Evolutionary conservation across 1,284 basidiomycete species (phyloP), one percentile per base, ranked within the genome.

Genomic region (Sanghuangporus sanghuang): DNA sequence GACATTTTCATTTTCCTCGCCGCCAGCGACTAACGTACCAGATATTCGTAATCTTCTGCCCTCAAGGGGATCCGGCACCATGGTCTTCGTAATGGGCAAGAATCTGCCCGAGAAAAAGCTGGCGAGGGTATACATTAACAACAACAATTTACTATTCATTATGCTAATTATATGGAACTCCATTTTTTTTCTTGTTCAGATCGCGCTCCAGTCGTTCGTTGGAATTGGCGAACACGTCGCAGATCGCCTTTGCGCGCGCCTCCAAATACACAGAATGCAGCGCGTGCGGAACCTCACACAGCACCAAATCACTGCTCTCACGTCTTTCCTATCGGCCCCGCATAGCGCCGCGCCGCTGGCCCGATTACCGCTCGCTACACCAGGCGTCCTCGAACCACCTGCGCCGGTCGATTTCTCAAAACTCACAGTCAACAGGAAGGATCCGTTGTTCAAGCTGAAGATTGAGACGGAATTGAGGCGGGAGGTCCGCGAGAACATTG

Each of bases 291-390:
- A 92, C 71, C 79, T 96, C 32, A 86, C 89, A 11, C 86, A 92
- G 32, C 78, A 83, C 35, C 94, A 96, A 80, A 80, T 94, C 63
- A 95, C 92, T 14, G 81, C 87, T 42, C 82, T 96, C 16, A 89
- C 93, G 9, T 92, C 95, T 11, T 94, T 95, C 75, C 85, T 96
- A 12, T 94, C 93, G 0, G 92, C 93, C 0, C 94, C 94, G 0
- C 77, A 83, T 32, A 90, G 89, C 27, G 82, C 87, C 14, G 78
- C 82, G 11, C 81, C 83, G 23, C 79, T 84, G 36, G 85, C 82
- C 49, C 84, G 78, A 60, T 82, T 82, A 68, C 87, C 86, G 12
- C 82, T 91, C 49, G 90, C 90, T 1, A 67, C 77, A 6, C 76
- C 79, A 68, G 49, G 75, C 58, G 88, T 81, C 72, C 35, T 36